Base-by-base conservation (phyloP, 164 flowering plant genomes). In the Cinnamomum chago region DNA sequence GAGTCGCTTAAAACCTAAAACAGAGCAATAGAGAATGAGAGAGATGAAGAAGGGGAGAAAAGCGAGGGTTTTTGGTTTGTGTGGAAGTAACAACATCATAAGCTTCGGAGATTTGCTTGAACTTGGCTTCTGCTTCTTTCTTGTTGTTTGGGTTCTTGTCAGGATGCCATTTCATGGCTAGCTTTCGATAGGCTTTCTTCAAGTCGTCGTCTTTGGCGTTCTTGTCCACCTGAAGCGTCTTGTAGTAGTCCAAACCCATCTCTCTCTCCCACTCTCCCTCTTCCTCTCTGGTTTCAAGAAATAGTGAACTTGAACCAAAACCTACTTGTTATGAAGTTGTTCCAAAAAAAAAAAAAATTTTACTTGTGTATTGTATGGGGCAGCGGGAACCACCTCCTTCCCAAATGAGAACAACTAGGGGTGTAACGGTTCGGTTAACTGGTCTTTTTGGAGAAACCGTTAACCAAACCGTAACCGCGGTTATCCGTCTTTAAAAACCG, bases 101-200 rank as follows among this genome's bases (percentile, higher is more conserved):
- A 22, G 98, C 98, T 85, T 94, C 97, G 50, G 97, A 94, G 85
- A 94, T 90, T 80, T 87, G 86, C 76, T 94, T 94, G 90, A 94
- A 92, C 79, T 89, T 92, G 74, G 97, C 97, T 67, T 94, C 98
- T 72, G 97, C 96, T 2, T 90, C 95, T 71, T 89, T 90, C 81
- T 94, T 93, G 86, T 82, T 88, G 79, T 81, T 87, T 76, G 98
- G 98, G 91, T 91, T 93, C 62, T 93, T 93, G 70, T 93, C 95
- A 2, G 98, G 97, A 66, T 93, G 96, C 97, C 98, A 93, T 73
- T 92, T 93, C 98, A 93, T 94, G 70, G 97, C 97, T 28, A 94
- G 92, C 69, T 90, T 94, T 2, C 97, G 87, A 77, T 94, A 94
- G 0, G 97, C 91, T 83, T 94, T 92, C 85, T 94, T 94, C 84